Base-by-base conservation (phyloP, 805 yeast genomes). In the Brettanomyces nanus region DNA sequence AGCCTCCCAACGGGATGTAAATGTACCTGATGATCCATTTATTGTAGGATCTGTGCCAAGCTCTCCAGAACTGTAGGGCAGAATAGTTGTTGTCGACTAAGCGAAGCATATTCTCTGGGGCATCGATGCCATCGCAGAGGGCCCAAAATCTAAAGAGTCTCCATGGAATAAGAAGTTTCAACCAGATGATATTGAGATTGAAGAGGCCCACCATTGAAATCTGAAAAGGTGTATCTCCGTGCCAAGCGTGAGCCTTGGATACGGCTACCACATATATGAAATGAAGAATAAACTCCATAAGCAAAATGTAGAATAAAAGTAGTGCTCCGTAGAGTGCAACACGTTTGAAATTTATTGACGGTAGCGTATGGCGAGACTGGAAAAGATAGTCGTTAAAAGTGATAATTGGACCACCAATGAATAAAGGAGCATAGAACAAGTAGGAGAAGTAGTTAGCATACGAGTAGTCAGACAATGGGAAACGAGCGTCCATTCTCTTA, bases 31-130 rank as follows among this genome's bases (percentile, higher is more conserved):
- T 73, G 25, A 85, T 82, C 95, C 96, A 92, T 48, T 82, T 73
- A 61, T 90, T 89, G 63, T 68, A 92, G 34, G 95, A 81, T 53
- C 97, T 74, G 61, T 92, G 99, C 99, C 99, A 92, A 3, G 95
- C 95, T 54, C 97, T 73, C 99, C 99, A 92, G 58, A 92, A 92
- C n/a, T 92, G 86, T 44, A 85, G 59, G 0, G 96, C 92, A 25
- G 95, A 82, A 58, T 80, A 92, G 61, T 92, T 92, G 60, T 92
- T 86, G 56, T 86, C 84, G 77, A 92, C 85, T 56, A 97, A 89
- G 41, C 99, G 69, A 40, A 92, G 78, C 97, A 92, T 92, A 53
- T 92, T 92, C 56, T 92, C 99, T 2, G 98, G 97, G 0, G 97
- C 85, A 53, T 92, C 97, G 37, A 90, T 85, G 0, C 84, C 85